Base-by-base conservation (phyloP, 2,329 filamentous ascomycete species). In the Botrytis deweyae region DNA sequence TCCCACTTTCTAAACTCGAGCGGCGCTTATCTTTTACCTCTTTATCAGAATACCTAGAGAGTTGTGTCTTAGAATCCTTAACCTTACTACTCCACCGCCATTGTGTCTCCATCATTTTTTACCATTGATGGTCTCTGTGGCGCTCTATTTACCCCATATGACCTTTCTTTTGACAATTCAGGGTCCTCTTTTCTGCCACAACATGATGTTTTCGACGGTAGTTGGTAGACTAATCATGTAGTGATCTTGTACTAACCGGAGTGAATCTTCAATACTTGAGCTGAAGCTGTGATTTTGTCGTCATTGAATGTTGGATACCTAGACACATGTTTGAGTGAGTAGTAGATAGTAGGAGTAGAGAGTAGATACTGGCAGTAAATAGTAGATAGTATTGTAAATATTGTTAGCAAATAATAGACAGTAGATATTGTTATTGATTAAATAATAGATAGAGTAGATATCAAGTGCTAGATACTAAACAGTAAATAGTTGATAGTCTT, bases 1-100 rank as follows among this genome's bases (percentile, higher is more conserved):
- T 49, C 64, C 64, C 64, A 66, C 64, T 66, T n/a, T 66, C 29
- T 16, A 63, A 20, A 25, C 38, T 20, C 25, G 44, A 9, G 20
- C 49, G 33, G 52, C 68, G 52, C 68, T 70, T 70, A 70, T 62
- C 68, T 70, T 46, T 33, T 36, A 44, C 64, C 29, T 66, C 29
- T 49, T 66, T 49, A 36, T 66, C 64, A 38, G 25, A 44, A 33
- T 29, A 46, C 52, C 52, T 29, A 29, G 52, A 58, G 12, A 16
- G 14, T 18, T 58, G 8, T 70, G 68, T 70, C 68, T 70, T 46
- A 46, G 29, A 49, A 66, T 58, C n/a, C 52, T 18, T 29, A 58
- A n/a, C 52, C 25, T 58, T 29, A 22, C 29, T 33, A n/a, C 64
- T 49, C 44, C 52, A 69, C 66, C 46, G 66, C 46, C 52, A 38